Evolutionary conservation across 176 grass and related monocot genomes (phyloP).

Genomic region (Miscanthus lutarioriparius): DNA sequence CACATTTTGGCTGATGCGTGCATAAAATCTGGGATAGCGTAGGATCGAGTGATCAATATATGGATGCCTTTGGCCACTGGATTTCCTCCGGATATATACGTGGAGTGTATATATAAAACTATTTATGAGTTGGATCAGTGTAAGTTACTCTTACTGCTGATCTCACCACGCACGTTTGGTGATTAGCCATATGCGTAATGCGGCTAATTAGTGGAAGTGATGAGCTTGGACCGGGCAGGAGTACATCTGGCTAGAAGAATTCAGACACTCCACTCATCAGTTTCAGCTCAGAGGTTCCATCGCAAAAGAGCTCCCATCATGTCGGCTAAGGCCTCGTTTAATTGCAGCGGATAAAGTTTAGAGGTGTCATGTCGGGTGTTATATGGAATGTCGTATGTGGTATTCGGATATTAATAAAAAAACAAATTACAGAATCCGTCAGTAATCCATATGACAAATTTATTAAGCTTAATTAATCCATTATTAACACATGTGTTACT

Average conservation of each 20-base stretch:
- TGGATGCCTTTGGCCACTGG: neutral
- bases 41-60: neutral
- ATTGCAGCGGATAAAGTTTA: no score
- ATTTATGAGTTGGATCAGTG: slow-evolving; percentile 10
- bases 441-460: no score
- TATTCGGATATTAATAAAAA: no score
- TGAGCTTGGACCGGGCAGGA: neutral
- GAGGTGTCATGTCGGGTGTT: no score
- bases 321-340: no score
- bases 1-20: slow-evolving; percentile 4
- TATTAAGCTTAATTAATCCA: no score
- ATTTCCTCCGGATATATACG: slow-evolving; percentile 9
- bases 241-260: neutral
- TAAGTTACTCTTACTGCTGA: neutral
- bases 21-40: slow-evolving; percentile 12
- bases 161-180: neutral
- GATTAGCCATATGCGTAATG: neutral
- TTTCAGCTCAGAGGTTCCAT: neutral
- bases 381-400: no score
- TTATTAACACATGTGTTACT: no score
- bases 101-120: neutral
- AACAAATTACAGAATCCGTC: no score
- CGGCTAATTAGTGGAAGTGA: neutral
- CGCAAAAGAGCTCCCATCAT: neutral
- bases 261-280: slow-evolving; percentile 17